Conservation (phyloP, 768 basidiomycete genomes). For the Tylopilus rubrobrunneus region DNA sequence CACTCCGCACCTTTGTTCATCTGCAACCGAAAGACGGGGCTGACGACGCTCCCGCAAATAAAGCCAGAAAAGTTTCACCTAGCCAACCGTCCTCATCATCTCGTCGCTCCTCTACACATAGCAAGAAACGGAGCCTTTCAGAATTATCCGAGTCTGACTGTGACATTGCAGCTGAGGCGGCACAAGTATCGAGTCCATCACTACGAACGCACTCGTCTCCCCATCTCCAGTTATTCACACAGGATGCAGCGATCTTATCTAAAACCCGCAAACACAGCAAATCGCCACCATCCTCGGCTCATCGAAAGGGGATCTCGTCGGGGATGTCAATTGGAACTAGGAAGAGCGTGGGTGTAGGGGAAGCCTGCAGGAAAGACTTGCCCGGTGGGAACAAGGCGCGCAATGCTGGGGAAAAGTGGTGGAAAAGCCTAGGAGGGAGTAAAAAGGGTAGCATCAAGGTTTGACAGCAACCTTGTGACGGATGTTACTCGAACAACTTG, state of each 20-base stretch:
- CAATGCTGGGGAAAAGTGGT: slow-evolving; percentile 35
- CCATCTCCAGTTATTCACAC: neutral
- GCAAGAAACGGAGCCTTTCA: slow-evolving; percentile 16
- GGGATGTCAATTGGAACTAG: slow-evolving; percentile 38
- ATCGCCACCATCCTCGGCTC: neutral
- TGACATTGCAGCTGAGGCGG: neutral
- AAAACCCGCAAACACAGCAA: neutral
- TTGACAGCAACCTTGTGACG: neutral
- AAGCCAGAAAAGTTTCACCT: neutral
- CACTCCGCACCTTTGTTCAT: neutral
- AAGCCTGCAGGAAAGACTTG: neutral
- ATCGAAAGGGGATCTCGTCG: slow-evolving; percentile 58
- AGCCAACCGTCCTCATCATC: neutral
- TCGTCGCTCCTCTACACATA: neutral
- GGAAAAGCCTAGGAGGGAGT: slow-evolving; percentile 38
- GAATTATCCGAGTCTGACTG: neutral
- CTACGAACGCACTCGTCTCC: neutral
- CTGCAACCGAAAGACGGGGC: neutral
- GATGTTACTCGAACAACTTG: neutral
- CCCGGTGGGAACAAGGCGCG: neutral
- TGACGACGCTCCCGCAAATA: neutral
- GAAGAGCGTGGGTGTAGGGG: slow-evolving; percentile 4
- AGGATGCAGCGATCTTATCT: neutral
- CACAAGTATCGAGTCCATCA: neutral
- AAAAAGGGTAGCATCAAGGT: slow-evolving; percentile 5